Base-by-base conservation (phyloP, 805 yeast genomes). In the Dipodascus albidus region DNA sequence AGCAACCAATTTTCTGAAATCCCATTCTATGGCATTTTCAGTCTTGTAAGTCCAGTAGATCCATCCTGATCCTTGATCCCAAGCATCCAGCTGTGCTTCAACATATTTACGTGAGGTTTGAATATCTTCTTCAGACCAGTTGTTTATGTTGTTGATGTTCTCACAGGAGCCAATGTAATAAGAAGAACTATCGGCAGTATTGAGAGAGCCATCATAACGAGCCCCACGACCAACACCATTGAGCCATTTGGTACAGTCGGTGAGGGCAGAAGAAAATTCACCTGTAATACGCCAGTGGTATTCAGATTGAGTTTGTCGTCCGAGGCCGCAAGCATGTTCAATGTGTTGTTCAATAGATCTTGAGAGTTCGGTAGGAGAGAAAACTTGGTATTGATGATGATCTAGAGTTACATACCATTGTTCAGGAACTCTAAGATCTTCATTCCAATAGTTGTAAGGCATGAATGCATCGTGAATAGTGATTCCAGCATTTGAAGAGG, bases 31-130 rank as follows among this genome's bases (percentile, higher is more conserved):
- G 20, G 87, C 74, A 59, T 69, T 70, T 70, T 90, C 96, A 23
- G 96, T 85, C 75, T 89, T 90, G 84, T 87, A 89, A 67, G 84
- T 80, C 97, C 97, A 90, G 74, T 86, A 84, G 54, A 87, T 78
- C 96, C 96, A 90, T 31, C 98, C 98, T 35, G 74, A 77, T 47
- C 70, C 69, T 61, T 76, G 77, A 62, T 82, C 87, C 64, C 75
- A 83, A 1, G 96, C 87, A 65, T 90, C 96, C 64, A 90, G 72
- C 74, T 90, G 96, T 50, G 96, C 96, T 72, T 90, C 96, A 51
- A 89, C 74, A 65, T 75, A 88, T 61, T 72, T 75, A 67, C 96
- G 81, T 49, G 83, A 78, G 58, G 80, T 73, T 22, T 61, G 62
- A 65, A 76, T 79, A 63, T 78, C 76, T 42, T 77, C 76, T 8